Evolutionary conservation across 495 filamentous ascomycete genomes (phyloP), one percentile per base, ranked within the genome.

Genomic region (Hyaloscypha hepaticicola): DNA sequence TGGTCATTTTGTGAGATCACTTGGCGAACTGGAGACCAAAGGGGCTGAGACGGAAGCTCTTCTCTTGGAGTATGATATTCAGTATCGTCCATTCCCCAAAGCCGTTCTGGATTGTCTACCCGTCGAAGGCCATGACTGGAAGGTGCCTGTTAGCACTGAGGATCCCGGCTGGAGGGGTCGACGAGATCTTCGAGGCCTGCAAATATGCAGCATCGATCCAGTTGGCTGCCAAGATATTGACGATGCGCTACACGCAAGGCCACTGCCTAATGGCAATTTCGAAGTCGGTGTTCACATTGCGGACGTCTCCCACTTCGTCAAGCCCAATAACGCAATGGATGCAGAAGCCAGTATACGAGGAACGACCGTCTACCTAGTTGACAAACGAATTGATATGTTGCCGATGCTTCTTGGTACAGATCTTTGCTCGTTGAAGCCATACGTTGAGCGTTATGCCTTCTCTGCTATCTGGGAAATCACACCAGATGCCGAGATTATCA

Each of bases 361-460:
- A 65, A 98, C 95, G 3, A 98, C 96, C 0, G 95, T 99, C 29
- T 99, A 99, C 70, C 81, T 99, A 26, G 96, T 99, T 1, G 95
- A 99, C 77, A 99, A 98, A 79, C 93, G 95, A 68, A 98, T 99
- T 69, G 95, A 99, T 78, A 99, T 99, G 96, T 82, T 99, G 73
- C 96, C 96, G 21, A 91, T 90, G 83, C 86, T 99, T 26, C 84
- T 99, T 19, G 95, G 95, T 31, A 99, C 95, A 2, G 95, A 99
- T 67, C 80, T 99, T 2, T 99, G 95, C 78, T 99, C 95, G 11
- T 82, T 99, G 34, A 98, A 98, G 71, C 96, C 96, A 5, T 96
- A 97, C 72, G 92, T 99, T 28, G 95, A 98, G 75, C 92, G 96
- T 14, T 99, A 92, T 72, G 93, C 96, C 14, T 99, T 99, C 76